Conservation (phyloP, 768 basidiomycete species). For the Tremella mesenterica region DNA sequence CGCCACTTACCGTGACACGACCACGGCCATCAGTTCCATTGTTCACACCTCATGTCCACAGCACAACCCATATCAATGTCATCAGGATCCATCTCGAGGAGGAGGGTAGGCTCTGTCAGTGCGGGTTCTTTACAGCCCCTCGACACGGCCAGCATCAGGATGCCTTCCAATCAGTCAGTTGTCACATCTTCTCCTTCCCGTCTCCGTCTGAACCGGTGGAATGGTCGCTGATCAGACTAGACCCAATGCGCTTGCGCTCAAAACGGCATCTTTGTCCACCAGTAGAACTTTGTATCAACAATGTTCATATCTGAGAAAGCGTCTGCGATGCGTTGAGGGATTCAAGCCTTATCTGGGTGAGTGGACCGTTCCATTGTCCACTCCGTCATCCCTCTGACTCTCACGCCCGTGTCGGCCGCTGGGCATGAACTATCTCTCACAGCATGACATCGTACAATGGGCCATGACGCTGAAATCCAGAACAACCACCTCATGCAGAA, state of each 20-base stretch:
- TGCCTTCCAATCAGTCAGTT: conserved; percentile 39
- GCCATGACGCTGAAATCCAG: conserved; percentile 11
- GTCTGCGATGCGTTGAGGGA: conserved; percentile 34
- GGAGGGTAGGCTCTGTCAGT: conserved; percentile 35
- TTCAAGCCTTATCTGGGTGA: conserved; percentile 38
- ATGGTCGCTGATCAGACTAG: conserved; percentile 11
- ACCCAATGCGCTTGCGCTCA: conserved; percentile 41
- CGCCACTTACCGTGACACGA: neutral
- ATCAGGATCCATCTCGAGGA: conserved; percentile 19
- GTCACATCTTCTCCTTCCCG: neutral
- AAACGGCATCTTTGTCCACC: conserved; percentile 40
- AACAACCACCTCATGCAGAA: conserved; percentile 30
- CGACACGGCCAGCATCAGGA: conserved; percentile 36
- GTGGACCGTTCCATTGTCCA: neutral
- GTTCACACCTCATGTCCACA: neutral
- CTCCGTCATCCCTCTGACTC: neutral
- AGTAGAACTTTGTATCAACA: conserved; percentile 39
- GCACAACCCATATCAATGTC: neutral
- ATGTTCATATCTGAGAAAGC: conserved; percentile 31
- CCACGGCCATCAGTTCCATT: neutral
- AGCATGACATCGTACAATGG: neutral
- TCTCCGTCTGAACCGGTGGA: neutral
- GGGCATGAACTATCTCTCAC: neutral
- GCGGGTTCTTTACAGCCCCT: conserved; percentile 22
- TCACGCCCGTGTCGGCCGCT: too few species aligned